These are phyloP conservation scores for Citrus trifoliata DNA, from an alignment of 345 rosid genomes.

Conservation along the genomic window DNA sequence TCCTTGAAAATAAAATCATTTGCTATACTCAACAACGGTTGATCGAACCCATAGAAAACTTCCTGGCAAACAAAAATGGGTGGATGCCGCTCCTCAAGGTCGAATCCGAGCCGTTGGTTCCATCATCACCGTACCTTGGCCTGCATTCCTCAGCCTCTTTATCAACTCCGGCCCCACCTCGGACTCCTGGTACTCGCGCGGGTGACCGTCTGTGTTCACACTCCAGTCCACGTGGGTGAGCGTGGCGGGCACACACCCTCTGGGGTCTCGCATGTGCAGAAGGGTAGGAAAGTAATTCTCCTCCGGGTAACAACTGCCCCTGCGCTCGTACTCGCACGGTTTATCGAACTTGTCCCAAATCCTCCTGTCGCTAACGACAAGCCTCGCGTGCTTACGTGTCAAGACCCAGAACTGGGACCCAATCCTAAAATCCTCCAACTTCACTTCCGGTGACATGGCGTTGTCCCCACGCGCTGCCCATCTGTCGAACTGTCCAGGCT, in stretches of 20 bases:
- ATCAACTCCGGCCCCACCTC: slow-evolving; percentile 62
- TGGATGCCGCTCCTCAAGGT: slow-evolving; percentile 22
- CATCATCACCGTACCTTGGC: slow-evolving; percentile 58
- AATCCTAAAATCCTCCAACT: slow-evolving; percentile 59
- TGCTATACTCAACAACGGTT: slow-evolving; percentile 45
- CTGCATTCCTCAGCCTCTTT: slow-evolving; percentile 26
- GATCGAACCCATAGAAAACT: slow-evolving; percentile 46
- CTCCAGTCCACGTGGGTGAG: slow-evolving; percentile 84
- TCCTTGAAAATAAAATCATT: slow-evolving; percentile 51
- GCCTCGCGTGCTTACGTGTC: slow-evolving; percentile 67
- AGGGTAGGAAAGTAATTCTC: slow-evolving; percentile 81
- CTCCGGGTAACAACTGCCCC: slow-evolving; percentile 65
- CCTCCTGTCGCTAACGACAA: slow-evolving; percentile 48
- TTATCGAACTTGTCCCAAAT: slow-evolving; percentile 63
- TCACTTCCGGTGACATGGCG: slow-evolving; percentile 75
- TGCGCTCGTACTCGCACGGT: slow-evolving; percentile 36
- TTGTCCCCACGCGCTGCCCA: slow-evolving; percentile 80
- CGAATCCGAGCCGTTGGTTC: slow-evolving; percentile 41
- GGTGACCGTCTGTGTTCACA: slow-evolving; percentile 55
- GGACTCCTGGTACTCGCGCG: slow-evolving; percentile 39
- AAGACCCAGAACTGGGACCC: slow-evolving; percentile 89
- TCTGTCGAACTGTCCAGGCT: slow-evolving; percentile 50
- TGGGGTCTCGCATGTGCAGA: slow-evolving; percentile 52
- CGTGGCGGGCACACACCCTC: slow-evolving; percentile 57
- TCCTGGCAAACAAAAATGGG: slow-evolving; percentile 71